phyloP scores from a whole-genome alignment of 805 yeast genomes.

The Saccharomycopsis fodiens region DNA sequence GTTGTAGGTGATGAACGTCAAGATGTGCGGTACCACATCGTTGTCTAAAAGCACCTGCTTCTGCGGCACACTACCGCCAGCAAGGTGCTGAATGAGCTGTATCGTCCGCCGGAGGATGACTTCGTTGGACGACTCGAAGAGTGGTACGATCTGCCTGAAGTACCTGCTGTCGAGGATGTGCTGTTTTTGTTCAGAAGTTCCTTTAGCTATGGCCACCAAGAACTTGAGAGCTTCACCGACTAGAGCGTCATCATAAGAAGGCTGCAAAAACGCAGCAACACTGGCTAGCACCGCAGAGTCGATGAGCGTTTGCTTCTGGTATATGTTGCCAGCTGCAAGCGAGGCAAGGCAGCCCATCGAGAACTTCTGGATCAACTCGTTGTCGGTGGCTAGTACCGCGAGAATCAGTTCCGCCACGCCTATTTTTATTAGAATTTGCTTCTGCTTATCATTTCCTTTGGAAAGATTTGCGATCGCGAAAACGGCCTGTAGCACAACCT shows the following conservation, averaged over 20 bases:
- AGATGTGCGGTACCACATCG: constrained; percentile 20
- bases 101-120: constrained; percentile 15
- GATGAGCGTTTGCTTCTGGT: constrained; percentile 18
- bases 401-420: constrained; percentile 16
- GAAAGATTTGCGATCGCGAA: constrained; percentile 20
- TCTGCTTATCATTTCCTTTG: constrained; percentile 19
- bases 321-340: constrained; percentile 19
- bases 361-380: constrained; percentile 19
- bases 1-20: constrained; percentile 19
- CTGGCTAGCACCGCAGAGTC: constrained; percentile 10
- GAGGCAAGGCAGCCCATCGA: constrained; percentile 17
- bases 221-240: constrained; percentile 16
- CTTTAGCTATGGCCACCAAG: constrained; percentile 20
- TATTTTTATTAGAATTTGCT: constrained; percentile 18
- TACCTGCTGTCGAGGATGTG: constrained; percentile 14
- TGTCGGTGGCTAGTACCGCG: constrained; percentile 14
- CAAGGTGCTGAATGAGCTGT: constrained; percentile 19
- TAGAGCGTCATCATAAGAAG: constrained; percentile 17
- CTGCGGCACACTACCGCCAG: constrained; percentile 14
- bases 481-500: constrained; percentile 19
- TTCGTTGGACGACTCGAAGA: constrained; percentile 19
- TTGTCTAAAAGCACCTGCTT: constrained; percentile 19
- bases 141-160: constrained; percentile 10
- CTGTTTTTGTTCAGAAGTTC: constrained; percentile 20
- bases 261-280: constrained; percentile 11